Percentiles rank a stretch among this genome's conserved stretches.
Conservation (phyloP, 805 yeast genomes). For the Spathaspora passalidarum region DNA sequence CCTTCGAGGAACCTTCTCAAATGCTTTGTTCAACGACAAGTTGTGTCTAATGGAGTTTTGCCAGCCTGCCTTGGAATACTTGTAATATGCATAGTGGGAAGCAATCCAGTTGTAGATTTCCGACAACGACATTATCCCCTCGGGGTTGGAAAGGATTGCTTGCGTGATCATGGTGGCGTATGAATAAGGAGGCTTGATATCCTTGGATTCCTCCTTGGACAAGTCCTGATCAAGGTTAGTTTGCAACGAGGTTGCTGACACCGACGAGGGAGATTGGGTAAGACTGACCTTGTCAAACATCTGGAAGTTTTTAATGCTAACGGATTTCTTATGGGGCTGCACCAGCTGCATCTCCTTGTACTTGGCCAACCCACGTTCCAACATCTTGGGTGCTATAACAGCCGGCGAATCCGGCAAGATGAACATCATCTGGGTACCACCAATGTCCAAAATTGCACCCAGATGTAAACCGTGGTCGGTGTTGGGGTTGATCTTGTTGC, state of each 20-base stretch:
- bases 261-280: constrained; percentile 35
- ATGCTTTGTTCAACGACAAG: constrained; percentile 90
- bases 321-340: not conserved
- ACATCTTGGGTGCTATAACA: constrained; percentile 49
- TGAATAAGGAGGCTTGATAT: constrained; percentile 93
- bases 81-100: constrained; percentile 83
- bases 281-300: constrained; percentile 44
- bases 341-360: constrained; percentile 20
- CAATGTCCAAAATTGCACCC: constrained; percentile 91
- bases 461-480: constrained; percentile 61
- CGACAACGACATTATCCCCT: constrained; percentile 83
- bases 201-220: constrained; percentile 86
- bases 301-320: constrained; percentile 39
- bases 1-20: constrained; percentile 93
- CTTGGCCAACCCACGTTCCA: constrained; percentile 33
- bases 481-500: constrained; percentile 46
- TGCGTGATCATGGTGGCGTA: constrained; percentile 99
- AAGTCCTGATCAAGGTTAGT: constrained; percentile 58
- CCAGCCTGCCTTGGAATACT: constrained; percentile 95
- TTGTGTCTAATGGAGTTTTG: constrained; percentile 97
- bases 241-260: constrained; percentile 42
- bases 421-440: constrained; percentile 99
- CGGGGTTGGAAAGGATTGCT: constrained; percentile 84
- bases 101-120: constrained; percentile 93
- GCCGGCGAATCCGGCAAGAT: constrained; percentile 91